phyloP scores from a whole-genome alignment of 2,329 filamentous ascomycete species.

The Elsinoe perseae region DNA sequence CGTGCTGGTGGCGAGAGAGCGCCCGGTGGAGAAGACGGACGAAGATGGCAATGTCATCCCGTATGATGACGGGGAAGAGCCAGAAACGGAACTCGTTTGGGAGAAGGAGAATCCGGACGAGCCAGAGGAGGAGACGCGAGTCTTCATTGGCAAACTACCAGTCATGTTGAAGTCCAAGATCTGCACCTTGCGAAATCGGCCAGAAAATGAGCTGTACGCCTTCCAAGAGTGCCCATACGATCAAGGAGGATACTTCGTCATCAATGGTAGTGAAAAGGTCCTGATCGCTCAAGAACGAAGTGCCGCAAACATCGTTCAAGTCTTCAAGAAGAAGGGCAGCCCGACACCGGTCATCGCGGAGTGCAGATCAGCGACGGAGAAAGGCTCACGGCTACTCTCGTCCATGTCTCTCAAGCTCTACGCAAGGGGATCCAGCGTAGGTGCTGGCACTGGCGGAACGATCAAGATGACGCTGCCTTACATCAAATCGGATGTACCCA shows the following conservation, averaged over 20 bases:
- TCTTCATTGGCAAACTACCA: constrained; percentile 91
- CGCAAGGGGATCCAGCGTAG: constrained; percentile 71
- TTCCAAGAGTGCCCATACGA: constrained; percentile 98
- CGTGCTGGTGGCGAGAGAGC: constrained; percentile 74
- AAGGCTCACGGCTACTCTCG: constrained; percentile 89
- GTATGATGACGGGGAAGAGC: constrained; percentile 39
- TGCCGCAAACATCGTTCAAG: constrained; percentile 96
- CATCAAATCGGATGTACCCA: constrained; percentile 85
- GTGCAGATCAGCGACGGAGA: constrained; percentile 92
- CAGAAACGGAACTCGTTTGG: constrained; percentile 41
- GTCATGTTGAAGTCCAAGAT: constrained; percentile 98
- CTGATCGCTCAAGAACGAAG: constrained; percentile 96
- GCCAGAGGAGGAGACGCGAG: constrained; percentile 52
- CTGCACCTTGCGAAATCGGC: constrained; percentile 76
- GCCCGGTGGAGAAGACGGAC: constrained; percentile 56
- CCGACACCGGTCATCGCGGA: constrained; percentile 90
- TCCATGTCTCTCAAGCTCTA: constrained; percentile 86
- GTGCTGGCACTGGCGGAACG: constrained; percentile 74
- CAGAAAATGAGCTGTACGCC: constrained; percentile 77
- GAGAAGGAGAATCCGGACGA: constrained; percentile 33
- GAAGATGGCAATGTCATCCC: constrained; percentile 54
- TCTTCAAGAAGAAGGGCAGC: constrained; percentile 97
- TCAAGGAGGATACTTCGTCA: constrained; percentile 97
- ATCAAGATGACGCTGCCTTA: constrained; percentile 90
- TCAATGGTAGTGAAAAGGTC: constrained; percentile 98